phyloP scores from a whole-genome alignment of 1,284 basidiomycete genomes.

The Amylostereum areolatum region DNA sequence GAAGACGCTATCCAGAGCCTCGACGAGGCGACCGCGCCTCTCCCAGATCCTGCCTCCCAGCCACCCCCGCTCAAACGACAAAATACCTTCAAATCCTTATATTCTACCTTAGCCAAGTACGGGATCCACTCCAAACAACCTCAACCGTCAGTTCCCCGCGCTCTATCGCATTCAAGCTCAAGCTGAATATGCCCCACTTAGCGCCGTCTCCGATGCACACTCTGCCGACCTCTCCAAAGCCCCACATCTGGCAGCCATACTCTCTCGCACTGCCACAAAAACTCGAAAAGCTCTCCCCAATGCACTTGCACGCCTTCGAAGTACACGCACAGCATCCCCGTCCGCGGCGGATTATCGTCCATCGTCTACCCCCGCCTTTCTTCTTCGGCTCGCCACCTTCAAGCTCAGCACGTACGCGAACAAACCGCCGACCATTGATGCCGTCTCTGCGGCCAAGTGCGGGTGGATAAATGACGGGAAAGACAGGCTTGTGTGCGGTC shows the following conservation, averaged over 20 bases:
- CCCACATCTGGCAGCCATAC: constrained; percentile 62
- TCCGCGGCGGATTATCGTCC: constrained; percentile 80
- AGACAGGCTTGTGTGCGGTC: constrained; percentile 64
- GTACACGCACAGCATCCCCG: constrained; percentile 30
- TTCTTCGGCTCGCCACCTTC: constrained; percentile 66
- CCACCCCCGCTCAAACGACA: constrained; percentile 47
- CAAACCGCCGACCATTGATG: constrained; percentile 66
- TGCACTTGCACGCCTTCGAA: constrained; percentile 24
- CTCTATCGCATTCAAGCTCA: constrained; percentile 10
- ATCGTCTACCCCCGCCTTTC: constrained; percentile 64
- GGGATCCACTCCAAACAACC: constrained; percentile 52
- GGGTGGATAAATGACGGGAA: constrained; percentile 78
- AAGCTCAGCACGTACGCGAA: constrained; percentile 73
- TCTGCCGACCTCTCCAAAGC: constrained; percentile 42
- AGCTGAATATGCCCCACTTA: constrained; percentile 7
- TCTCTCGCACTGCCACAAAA: constrained; percentile 53
- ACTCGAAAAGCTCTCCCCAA: constrained; percentile 47
- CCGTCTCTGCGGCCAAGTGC: constrained; percentile 70
- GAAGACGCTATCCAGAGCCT: constrained; percentile 64
- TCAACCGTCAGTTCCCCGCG: constrained; percentile 31
- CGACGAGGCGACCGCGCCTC: constrained; percentile 48
- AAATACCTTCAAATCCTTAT: constrained; percentile 53
- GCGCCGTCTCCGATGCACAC: constrained; percentile 13
- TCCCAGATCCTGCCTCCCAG: constrained; percentile 24
- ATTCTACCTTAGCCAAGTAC: constrained; percentile 71